These are phyloP conservation scores for Mercurialis annua DNA, from an alignment of 345 rosid species.

Conservation along the genomic window DNA sequence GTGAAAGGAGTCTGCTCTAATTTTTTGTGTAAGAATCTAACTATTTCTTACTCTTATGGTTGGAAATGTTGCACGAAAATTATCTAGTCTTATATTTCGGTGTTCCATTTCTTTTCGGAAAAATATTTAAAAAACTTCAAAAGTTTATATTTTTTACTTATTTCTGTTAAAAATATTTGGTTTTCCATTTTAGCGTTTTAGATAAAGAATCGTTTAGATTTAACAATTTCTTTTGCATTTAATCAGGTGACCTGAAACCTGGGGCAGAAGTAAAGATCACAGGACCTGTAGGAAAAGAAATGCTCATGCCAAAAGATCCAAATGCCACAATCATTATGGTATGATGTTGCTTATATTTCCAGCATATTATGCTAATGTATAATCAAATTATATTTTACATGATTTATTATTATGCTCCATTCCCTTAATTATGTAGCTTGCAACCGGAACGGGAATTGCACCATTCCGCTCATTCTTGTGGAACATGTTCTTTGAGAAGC, in stretches of 20 bases:
- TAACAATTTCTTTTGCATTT: not conserved
- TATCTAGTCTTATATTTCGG: too few relatives aligned
- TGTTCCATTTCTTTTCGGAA: too few relatives aligned
- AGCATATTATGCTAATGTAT: too few relatives aligned
- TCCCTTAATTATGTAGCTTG: conserved; percentile 53
- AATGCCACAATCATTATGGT: conserved; percentile 91
- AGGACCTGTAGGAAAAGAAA: conserved; percentile 96
- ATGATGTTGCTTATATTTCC: not conserved
- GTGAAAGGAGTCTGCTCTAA: conserved; percentile 99
- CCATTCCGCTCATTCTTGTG: conserved; percentile 87
- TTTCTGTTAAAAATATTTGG: too few relatives aligned
- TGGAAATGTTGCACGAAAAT: too few relatives aligned
- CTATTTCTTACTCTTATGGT: too few relatives aligned
- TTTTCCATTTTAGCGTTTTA: too few relatives aligned
- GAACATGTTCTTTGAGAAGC: conserved; percentile 98
- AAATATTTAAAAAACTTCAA: too few relatives aligned
- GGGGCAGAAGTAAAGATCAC: conserved; percentile 82
- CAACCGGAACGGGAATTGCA: conserved; percentile 90
- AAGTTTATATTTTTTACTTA: too few relatives aligned
- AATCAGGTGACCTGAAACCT: conserved; percentile 86
- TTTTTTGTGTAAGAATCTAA: conserved; percentile 71
- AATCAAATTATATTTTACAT: not conserved
- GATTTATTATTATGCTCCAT: not conserved
- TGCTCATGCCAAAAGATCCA: conserved; percentile 98
- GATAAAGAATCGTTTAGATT: too few relatives aligned